Base-by-base conservation (phyloP, 768 basidiomycete genomes). In the Amanita inopinata region DNA sequence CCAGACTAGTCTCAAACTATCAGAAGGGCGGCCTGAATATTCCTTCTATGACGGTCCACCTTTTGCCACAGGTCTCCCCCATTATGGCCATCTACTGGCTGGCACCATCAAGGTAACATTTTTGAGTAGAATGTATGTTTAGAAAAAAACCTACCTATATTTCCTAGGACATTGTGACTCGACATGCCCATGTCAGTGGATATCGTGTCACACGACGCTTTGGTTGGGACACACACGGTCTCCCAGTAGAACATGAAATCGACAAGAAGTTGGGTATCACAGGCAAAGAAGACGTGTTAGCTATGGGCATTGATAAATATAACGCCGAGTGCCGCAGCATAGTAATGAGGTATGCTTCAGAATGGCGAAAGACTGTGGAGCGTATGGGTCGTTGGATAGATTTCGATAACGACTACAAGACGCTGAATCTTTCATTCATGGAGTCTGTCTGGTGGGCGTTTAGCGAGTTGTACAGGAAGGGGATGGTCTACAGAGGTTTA, bases 381-480 rank as follows among this genome's bases (percentile, higher is more conserved):
- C 80, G 96, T 49, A 93, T 98, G 84, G 96, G 94, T 24, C 80
- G 96, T 49, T 99, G 96, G 96, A 98, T 99, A 65, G 96, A 99
- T 63, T 99, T 99, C 53, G 96, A 99, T 62, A 88, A 97, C 53
- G 96, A 97, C 55, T 99, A 99, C 71, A 98, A 97, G 70, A 99
- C 96, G 11, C 74, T 98, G 49, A 91, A 98, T 55, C 62, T 80
- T 5, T 67, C 80, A 6, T 99, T 88, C 61, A 98, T 99, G 96
- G 96, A 99, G 69, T 83, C 80, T 35, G 89, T 96, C 8, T 99
- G 96, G 96, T 99, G 96, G 96, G 96, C 89, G 6, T 99, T 99
- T 62, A 70, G 78, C 40, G 80, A 92, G 58, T 74, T 99, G n/a
- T 94, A 82, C 73, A 78, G 91, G 56, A 94, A 91, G 60, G 79